These are phyloP conservation scores for Crithidia bombi DNA, from an alignment of 208 protist species.

Conservation along the genomic window DNA sequence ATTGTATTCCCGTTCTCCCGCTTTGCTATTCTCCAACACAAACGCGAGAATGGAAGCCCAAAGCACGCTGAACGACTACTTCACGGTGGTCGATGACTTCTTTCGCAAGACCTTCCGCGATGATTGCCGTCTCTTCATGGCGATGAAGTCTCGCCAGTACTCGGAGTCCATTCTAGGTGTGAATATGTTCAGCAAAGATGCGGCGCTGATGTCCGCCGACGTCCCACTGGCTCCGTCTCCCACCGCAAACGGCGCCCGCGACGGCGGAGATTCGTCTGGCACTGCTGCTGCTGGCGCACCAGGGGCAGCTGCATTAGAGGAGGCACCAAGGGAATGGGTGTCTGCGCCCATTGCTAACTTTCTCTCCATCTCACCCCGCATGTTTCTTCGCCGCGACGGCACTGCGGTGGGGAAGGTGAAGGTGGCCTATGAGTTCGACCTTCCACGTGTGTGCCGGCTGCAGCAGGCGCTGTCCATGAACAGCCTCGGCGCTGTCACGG, in stretches of 20 bases:
- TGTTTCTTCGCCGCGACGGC: conserved; percentile 66
- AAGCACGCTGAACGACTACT: conserved; percentile 73
- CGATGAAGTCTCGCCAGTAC: conserved; percentile 79
- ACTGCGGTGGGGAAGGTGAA: conserved; percentile 80
- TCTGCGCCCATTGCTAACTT: conserved; percentile 28
- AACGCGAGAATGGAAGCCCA: conserved; percentile 85
- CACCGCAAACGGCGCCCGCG: not conserved
- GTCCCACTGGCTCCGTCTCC: not conserved
- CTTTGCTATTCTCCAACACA: no score
- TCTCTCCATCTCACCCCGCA: conserved; percentile 75
- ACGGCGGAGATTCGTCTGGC: not conserved
- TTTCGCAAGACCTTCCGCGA: conserved; percentile 89
- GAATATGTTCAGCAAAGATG: conserved; percentile 44
- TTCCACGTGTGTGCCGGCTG: conserved; percentile 71
- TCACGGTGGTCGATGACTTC: conserved; percentile 84
- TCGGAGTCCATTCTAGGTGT: conserved; percentile 52
- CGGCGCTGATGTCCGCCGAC: conserved; percentile 13
- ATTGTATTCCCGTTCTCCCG: no score
- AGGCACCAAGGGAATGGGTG: not conserved
- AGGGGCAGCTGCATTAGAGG: not conserved
- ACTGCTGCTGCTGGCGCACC: not conserved
- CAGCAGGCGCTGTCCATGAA: conserved; percentile 70
- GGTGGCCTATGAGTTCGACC: conserved; percentile 54
- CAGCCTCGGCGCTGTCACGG: conserved; percentile 62
- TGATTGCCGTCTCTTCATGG: conserved; percentile 68